Conservation (phyloP, 225 moss, liverwort and hornwort species). For the Rhytidiadelphus loreus region DNA sequence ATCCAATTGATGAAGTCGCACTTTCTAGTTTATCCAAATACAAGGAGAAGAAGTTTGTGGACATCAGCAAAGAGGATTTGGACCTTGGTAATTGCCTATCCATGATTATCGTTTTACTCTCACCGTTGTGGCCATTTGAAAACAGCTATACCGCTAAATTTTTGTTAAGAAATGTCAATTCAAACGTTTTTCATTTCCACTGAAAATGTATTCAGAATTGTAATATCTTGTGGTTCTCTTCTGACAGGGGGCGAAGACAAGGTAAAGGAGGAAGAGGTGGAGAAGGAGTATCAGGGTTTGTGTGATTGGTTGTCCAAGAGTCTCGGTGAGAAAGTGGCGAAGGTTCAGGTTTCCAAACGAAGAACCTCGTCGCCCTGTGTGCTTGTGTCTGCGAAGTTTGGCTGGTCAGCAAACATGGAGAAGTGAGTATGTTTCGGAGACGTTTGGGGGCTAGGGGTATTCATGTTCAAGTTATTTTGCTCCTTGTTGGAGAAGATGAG, state of each 20-base stretch:
- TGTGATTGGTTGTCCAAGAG: conserved; percentile 87
- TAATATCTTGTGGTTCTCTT: background rate
- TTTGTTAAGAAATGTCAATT: background rate
- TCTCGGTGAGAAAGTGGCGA: conserved; percentile 87
- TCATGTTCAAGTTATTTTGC: background rate
- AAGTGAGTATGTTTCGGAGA: conserved; percentile 34
- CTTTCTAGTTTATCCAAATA: conserved; percentile 52
- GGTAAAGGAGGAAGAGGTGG: conserved; percentile 50
- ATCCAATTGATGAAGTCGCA: conserved; percentile 92
- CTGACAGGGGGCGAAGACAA: conserved; percentile 52
- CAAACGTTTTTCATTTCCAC: background rate
- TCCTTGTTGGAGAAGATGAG: background rate
- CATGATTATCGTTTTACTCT: background rate
- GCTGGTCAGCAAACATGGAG: conserved; percentile 99
- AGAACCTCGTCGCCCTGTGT: conserved; percentile 86
- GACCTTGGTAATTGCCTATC: conserved; percentile 48
- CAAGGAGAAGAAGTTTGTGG: conserved; percentile 88
- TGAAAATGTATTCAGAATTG: background rate
- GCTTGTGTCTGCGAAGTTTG: conserved; percentile 87
- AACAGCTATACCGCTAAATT: background rate
- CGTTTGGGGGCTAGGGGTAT: background rate
- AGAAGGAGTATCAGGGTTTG: conserved; percentile 59
- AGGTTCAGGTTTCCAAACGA: conserved; percentile 91
- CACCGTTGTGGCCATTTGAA: background rate
- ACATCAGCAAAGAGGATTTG: conserved; percentile 96